Percentiles rank a stretch among this genome's conserved stretches.
Evolutionary conservation across 495 filamentous ascomycete genomes (phyloP).

Genomic region (Neurospora africana): DNA sequence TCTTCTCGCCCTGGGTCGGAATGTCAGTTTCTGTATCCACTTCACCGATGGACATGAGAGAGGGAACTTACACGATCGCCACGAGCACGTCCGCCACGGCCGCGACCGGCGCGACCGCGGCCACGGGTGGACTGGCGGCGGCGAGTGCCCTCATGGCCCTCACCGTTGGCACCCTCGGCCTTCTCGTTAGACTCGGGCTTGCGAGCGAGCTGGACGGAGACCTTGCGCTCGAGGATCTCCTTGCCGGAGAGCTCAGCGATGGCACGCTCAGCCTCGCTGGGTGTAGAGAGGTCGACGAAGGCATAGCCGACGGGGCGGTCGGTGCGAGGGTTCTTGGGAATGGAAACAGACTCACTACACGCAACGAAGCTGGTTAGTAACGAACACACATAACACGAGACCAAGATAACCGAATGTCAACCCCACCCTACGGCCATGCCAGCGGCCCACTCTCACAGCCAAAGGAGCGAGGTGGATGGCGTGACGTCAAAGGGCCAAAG

Average conservation of each 20-base stretch:
- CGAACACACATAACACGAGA: not conserved
- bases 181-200: slow-evolving; percentile 86
- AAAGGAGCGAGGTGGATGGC: not conserved
- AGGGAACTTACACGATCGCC: slow-evolving; percentile 47
- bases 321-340: slow-evolving; percentile 97
- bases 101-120: slow-evolving; percentile 65
- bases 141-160: slow-evolving; percentile 63
- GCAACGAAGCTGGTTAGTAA: slow-evolving; percentile 13
- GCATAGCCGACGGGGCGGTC: slow-evolving; percentile 96
- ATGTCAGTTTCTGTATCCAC: slow-evolving; percentile 9
- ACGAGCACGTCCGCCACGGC: slow-evolving; percentile 61
- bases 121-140: slow-evolving; percentile 62
- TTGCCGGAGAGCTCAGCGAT: slow-evolving; percentile 91
- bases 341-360: slow-evolving; percentile 89
- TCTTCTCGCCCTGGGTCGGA: slow-evolving; percentile 30
- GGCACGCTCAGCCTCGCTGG: slow-evolving; percentile 85
- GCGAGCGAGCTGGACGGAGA: slow-evolving; percentile 95
- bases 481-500: not conserved
- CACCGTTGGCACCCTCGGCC: slow-evolving; percentile 55
- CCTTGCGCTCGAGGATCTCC: slow-evolving; percentile 94
- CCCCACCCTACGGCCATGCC: not conserved
- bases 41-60: not conserved
- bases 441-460: not conserved
- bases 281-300: slow-evolving; percentile 94
- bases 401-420: not conserved